These are phyloP conservation scores for Ogataea nakhonphanomensis DNA, from an alignment of 805 yeast species.

Conservation along the genomic window DNA sequence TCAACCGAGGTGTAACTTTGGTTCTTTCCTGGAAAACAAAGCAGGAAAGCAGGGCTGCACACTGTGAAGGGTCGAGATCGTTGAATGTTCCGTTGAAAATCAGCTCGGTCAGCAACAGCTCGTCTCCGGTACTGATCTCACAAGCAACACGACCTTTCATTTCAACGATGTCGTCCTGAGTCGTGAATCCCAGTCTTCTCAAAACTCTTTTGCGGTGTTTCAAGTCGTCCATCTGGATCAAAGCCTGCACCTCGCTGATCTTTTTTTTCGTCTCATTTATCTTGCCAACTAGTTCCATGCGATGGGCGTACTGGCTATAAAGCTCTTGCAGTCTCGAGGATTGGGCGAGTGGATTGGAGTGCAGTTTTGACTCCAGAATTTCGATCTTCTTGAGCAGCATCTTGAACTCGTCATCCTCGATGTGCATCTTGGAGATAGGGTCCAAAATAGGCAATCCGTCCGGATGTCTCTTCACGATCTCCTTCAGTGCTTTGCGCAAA, in stretches of 20 bases:
- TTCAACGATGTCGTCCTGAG: conserved; percentile 85
- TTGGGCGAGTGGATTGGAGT: conserved; percentile 63
- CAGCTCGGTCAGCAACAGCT: conserved; percentile 79
- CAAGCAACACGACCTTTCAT: conserved; percentile 92
- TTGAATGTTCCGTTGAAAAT: conserved; percentile 94
- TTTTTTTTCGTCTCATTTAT: conserved; percentile 59
- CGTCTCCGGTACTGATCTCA: conserved; percentile 90
- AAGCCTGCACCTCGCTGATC: conserved; percentile 81
- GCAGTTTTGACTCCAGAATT: conserved; percentile 72
- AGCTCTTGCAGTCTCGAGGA: conserved; percentile 58
- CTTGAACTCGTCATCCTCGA: conserved; percentile 65
- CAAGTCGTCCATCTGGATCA: conserved; percentile 90
- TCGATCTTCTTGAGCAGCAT: conserved; percentile 72
- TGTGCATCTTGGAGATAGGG: conserved; percentile 90
- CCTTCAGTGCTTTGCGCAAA: conserved; percentile 68
- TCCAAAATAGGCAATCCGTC: conserved; percentile 91
- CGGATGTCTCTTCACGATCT: conserved; percentile 78
- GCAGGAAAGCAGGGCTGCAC: conserved; percentile 89
- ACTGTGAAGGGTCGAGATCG: conserved; percentile 81
- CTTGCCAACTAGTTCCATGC: conserved; percentile 57
- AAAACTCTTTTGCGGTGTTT: conserved; percentile 90
- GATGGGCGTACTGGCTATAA: conserved; percentile 61
- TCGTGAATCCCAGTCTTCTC: conserved; percentile 86
- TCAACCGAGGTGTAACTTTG: conserved; percentile 79
- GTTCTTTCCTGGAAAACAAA: conserved; percentile 97